A percentile compares a stretch with the other conserved stretches of the same genome.
Evolutionary conservation across 371 early-diverging fungal species (phyloP).

Genomic region (Syncephalastrum racemosum): DNA sequence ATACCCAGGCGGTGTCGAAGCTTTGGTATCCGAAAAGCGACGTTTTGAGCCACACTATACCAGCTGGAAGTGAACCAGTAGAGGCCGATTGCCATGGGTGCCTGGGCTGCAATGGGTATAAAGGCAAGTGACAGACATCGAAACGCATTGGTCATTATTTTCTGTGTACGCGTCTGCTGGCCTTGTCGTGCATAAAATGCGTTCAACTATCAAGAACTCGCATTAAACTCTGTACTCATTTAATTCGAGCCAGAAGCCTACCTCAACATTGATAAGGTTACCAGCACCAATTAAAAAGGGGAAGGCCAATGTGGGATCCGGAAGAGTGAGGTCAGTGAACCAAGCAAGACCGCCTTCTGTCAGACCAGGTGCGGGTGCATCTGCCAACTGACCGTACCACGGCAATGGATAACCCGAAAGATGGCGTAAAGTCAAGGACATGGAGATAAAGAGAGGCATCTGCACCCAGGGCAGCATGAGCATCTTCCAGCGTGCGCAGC

Average conservation of each 20-base stretch:
- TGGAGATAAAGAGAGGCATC: conserved; percentile 73
- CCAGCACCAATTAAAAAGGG: conserved; percentile 70
- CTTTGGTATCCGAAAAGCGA: conserved; percentile 48
- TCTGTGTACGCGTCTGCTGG: conserved; percentile 44
- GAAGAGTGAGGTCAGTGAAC: conserved; percentile 68
- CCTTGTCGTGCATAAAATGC: conserved; percentile 45
- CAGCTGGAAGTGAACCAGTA: conserved; percentile 67
- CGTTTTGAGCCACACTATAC: conserved; percentile 60
- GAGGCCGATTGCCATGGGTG: conserved; percentile 66
- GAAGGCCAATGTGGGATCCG: conserved; percentile 73
- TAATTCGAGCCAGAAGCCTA: conserved; percentile 20
- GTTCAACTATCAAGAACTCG: conserved; percentile 39
- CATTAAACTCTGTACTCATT: no score
- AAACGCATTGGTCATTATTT: conserved; percentile 51
- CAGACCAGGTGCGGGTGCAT: conserved; percentile 48
- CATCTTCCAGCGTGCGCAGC: conserved; percentile 64
- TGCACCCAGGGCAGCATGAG: conserved; percentile 73
- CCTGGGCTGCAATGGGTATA: conserved; percentile 69
- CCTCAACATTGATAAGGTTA: conserved; percentile 72
- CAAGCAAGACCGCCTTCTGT: conserved; percentile 65
- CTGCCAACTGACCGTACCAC: conserved; percentile 40
- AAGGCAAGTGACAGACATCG: conserved; percentile 61
- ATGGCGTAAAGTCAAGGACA: conserved; percentile 69
- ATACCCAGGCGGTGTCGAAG: conserved; percentile 28
- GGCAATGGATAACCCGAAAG: conserved; percentile 67